A percentile compares a stretch with the other conserved stretches of the same genome.
These are phyloP conservation scores for Globisporangium alternatum DNA, from an alignment of 352 stramenopile species.

Conservation along the genomic window DNA sequence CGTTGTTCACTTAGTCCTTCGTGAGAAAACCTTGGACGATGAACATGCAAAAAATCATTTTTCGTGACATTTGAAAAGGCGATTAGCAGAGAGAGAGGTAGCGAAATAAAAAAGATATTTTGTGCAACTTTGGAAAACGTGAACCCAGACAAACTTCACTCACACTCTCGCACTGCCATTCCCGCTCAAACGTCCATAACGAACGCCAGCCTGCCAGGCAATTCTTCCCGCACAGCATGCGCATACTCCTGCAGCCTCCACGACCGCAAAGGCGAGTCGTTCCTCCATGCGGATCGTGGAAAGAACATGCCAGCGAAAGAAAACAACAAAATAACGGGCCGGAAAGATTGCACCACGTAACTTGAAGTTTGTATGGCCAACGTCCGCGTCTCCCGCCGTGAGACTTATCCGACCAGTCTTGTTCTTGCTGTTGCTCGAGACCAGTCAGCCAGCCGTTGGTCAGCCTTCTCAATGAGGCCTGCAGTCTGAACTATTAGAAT, in stretches of 20 bases:
- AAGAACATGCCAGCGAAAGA: neutral
- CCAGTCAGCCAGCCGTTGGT: neutral
- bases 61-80: neutral
- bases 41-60: neutral
- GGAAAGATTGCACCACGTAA: conserved; percentile 4
- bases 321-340: neutral
- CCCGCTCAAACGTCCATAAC: too few species aligned
- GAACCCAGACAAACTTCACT: conserved; percentile 3
- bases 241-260: neutral
- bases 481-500: neutral
- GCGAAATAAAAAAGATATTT: too few species aligned
- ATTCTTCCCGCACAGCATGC: neutral
- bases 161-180: conserved; percentile 1
- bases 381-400: neutral
- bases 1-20: too few species aligned
- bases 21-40: neutral
- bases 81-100: neutral
- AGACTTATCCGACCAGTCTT: neutral
- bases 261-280: neutral
- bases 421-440: neutral
- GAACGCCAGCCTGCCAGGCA: neutral
- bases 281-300: neutral
- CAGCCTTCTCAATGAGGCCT: too few species aligned
- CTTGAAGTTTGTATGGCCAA: conserved; percentile 9
- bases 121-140: neutral